Evolutionary conservation across 176 grass and related monocot species (phyloP).

Genomic region (Triticum urartu): DNA sequence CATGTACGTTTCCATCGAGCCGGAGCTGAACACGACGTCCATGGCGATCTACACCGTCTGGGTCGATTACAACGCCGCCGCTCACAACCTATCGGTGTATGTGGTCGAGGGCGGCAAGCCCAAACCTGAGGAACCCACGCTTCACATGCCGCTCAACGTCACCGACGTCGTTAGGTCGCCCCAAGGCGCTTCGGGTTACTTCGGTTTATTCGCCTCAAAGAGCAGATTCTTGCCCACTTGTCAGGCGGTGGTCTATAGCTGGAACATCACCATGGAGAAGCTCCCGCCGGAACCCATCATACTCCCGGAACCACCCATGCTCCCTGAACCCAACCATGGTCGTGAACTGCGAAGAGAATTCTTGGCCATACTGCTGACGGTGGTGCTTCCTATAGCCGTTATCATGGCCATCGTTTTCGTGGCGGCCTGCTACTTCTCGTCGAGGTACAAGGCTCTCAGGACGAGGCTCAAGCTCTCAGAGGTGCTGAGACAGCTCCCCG

Average conservation of each 20-base stretch:
- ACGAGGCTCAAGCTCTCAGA: background rate
- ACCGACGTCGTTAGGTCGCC: background rate
- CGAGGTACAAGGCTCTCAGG: background rate
- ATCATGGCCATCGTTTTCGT: background rate
- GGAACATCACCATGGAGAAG: background rate
- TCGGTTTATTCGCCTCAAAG: background rate
- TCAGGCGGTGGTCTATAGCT: background rate
- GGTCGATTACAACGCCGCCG: background rate
- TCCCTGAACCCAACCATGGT: no score
- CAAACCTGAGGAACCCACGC: background rate
- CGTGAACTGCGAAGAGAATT: no score
- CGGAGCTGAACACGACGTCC: background rate
- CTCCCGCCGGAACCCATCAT: no score
- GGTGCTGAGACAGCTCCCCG: background rate
- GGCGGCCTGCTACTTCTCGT: background rate
- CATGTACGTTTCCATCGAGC: background rate
- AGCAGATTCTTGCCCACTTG: background rate
- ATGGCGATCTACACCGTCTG: background rate
- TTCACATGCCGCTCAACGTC: background rate
- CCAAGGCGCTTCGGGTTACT: rapidly evolving
- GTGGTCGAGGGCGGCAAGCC: background rate
- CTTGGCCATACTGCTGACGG: background rate
- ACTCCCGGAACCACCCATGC: no score
- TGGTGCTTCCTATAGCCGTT: background rate
- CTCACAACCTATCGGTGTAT: background rate